Conservation (phyloP, 2,329 filamentous ascomycete species). For the Ilyonectria mors-panacis region DNA sequence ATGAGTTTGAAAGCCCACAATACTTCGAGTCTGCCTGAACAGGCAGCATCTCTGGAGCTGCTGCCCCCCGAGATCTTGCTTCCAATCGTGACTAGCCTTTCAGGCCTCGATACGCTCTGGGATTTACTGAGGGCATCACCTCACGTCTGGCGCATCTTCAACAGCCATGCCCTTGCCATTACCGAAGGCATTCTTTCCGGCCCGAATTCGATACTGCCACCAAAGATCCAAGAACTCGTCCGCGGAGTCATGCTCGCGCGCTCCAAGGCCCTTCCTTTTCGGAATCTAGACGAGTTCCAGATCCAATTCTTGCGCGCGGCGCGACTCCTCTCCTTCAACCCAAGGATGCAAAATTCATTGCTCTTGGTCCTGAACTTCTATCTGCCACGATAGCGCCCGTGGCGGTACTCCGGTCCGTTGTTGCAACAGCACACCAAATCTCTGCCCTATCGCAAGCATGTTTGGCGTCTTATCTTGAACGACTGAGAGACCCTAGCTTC, state of each 20-base stretch:
- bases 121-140: conserved; percentile 32
- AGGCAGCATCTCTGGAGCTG: conserved; percentile 24
- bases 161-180: conserved; percentile 17
- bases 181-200: conserved; percentile 28
- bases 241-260: conserved; percentile 29
- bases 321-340: neutral
- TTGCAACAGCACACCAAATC: conserved; percentile 38
- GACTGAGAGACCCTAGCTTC: conserved; percentile 32
- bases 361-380: conserved; percentile 13
- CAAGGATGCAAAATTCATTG: neutral
- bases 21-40: neutral
- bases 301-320: conserved; percentile 4
- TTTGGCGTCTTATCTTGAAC: conserved; percentile 36
- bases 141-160: conserved; percentile 29
- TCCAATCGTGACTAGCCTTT: conserved; percentile 26
- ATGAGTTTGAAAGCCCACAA: too few relatives aligned
- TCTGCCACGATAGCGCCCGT: conserved; percentile 3
- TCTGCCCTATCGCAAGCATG: conserved; percentile 38
- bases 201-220: conserved; percentile 24
- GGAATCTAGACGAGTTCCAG: conserved; percentile 14
- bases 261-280: conserved; percentile 27
- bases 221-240: conserved; percentile 11
- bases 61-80: conserved; percentile 32
- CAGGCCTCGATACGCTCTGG: conserved; percentile 35
- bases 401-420: conserved; percentile 29